Evolutionary conservation across 305 asterid species (phyloP), one percentile per base, ranked within the genome.

Genomic region (Fraxinus platypoda): DNA sequence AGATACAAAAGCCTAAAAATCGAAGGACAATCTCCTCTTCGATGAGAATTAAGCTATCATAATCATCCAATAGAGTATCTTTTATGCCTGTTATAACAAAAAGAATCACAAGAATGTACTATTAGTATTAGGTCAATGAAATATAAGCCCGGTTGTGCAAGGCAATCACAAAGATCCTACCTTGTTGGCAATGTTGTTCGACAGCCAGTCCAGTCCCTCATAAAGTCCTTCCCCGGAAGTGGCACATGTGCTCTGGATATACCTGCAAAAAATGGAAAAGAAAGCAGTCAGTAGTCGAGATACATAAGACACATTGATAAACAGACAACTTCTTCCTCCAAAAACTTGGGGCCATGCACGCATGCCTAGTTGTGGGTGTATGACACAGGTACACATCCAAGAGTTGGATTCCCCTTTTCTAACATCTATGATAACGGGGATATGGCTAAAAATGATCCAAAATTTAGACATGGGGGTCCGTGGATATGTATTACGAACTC

Each of bases 221-320:
- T 89, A 87, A 35, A 87, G 88, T 75, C 93, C 93, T 84, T 90
- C 93, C 6, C 93, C 93, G 64, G 93, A 90, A 23, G 91, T 90
- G 73, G 91, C 92, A 80, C 91, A 89, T 23, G 93, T 88, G 86
- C 91, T 90, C 88, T 90, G 93, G 81, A 90, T 88, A 84, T 90
- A 88, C 93, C 93, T 90, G 81, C 11, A 37, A 52, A 15, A 49
- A 31, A 30, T 9, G 72, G 33, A 25, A 26, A 23, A 64, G 25
- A 19, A 54, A 54, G 17, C 25, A 2, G 34, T 64, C 15, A 8
- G 6, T 64, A 25, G 33, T 64, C n/a, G 2, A 37, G 46, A 57
- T 57, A 19, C 3, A 6, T 6, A 6, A 21, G 28, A 19, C 28
- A 7, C 0, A 2, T 57, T 57, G 12, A 7, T 21, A 49, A 15